Conservation (phyloP, 305 asterid genomes). For the Fraxinus greggii region DNA sequence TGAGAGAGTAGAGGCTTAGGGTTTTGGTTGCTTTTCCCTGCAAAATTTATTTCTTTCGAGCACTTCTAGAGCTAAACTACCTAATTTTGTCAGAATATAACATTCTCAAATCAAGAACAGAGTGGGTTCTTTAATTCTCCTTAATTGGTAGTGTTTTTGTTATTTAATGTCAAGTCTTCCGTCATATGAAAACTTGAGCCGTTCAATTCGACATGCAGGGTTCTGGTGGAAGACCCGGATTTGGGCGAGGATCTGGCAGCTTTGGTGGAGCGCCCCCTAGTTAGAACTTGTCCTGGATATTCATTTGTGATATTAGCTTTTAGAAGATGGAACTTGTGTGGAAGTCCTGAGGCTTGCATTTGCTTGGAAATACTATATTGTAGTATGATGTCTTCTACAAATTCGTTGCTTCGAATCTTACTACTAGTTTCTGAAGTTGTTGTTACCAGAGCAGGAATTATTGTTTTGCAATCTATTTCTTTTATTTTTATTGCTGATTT, state of each 20-base stretch:
- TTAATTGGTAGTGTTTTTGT: not conserved
- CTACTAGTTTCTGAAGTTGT: not conserved
- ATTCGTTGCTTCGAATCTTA: not conserved
- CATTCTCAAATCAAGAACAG: not conserved
- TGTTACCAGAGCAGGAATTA: not conserved
- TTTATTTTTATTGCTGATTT: not conserved
- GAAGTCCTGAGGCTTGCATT: not conserved
- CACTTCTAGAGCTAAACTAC: not conserved
- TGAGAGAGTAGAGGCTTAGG: not conserved
- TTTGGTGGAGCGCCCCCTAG: conserved; percentile 56
- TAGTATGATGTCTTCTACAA: not conserved
- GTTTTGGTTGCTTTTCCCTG: not conserved
- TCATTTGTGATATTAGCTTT: not conserved
- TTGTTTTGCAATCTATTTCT: not conserved
- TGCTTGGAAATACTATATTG: conserved; percentile 17
- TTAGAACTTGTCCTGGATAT: conserved; percentile 17
- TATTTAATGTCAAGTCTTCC: not conserved
- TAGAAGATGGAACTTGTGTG: not conserved
- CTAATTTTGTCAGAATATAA: no score
- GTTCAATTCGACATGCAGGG: conserved; percentile 29
- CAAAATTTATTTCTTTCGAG: not conserved
- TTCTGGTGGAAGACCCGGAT: conserved; percentile 56
- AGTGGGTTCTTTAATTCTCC: not conserved
- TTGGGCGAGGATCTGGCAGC: conserved; percentile 63
- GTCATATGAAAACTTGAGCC: not conserved